These are phyloP conservation scores for Trichoderma semiorbis DNA, from an alignment of 2,329 filamentous ascomycete genomes.

Conservation along the genomic window DNA sequence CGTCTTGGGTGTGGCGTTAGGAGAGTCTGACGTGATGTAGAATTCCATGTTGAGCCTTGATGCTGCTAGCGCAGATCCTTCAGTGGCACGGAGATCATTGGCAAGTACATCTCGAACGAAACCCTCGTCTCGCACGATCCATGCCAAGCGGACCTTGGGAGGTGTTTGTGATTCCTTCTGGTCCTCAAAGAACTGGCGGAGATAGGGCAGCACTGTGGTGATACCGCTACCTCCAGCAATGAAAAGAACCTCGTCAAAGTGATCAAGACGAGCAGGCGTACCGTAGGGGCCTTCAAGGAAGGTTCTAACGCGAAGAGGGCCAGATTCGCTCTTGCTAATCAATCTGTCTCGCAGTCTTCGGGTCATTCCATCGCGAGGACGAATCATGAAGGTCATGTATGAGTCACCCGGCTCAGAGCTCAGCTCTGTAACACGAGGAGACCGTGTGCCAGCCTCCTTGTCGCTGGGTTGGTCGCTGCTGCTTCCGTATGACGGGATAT, in stretches of 20 bases:
- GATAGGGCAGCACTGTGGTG: constrained; percentile 33
- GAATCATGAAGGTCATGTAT: constrained; percentile 36
- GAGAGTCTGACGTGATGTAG: constrained; percentile 26
- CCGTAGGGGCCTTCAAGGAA: constrained; percentile 39
- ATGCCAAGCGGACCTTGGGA: constrained; percentile 29
- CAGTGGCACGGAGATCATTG: constrained; percentile 26
- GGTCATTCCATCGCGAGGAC: constrained; percentile 37
- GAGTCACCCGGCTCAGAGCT: neutral
- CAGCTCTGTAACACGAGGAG: constrained; percentile 12
- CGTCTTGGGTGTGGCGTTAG: neutral
- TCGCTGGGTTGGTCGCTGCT: constrained; percentile 20
- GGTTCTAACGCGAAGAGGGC: constrained; percentile 25
- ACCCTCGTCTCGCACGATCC: constrained; percentile 32
- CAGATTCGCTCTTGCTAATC: constrained; percentile 19
- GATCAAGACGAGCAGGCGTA: constrained; percentile 28
- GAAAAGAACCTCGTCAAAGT: constrained; percentile 34
- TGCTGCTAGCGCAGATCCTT: constrained; percentile 17
- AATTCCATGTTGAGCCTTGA: constrained; percentile 28
- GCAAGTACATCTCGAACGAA: constrained; percentile 30
- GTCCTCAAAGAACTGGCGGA: constrained; percentile 26
- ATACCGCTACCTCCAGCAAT: constrained; percentile 38
- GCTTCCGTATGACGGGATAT: neutral
- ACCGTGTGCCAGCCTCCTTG: constrained; percentile 19
- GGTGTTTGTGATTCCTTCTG: neutral
- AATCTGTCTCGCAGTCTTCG: constrained; percentile 28